Evolutionary conservation across 129 eudicot species (phyloP), one percentile per base, ranked within the genome.

Genomic region (Tagetes patula): DNA sequence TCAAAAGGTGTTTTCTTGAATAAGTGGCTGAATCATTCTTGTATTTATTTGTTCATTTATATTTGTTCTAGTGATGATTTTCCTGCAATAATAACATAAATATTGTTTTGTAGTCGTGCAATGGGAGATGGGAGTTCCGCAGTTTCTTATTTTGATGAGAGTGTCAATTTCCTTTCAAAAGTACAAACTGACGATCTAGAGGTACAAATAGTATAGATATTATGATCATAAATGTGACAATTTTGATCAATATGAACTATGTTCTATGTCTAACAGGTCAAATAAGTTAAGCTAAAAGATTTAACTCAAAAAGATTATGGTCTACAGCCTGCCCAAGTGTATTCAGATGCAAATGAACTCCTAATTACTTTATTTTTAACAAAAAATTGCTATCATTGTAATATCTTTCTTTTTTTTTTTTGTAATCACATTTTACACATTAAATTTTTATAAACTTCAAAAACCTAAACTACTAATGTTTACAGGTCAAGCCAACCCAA

Each of bases 91-190:
- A 45, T 36, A 12, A 55, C 60, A 43, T 69, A 56, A 67, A 75
- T 36, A 49, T 42, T 41, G 27, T 69, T 32, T 46, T 82, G 81
- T 85, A 92, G 98, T 79, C 95, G 98, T 58, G 91, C 98, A 56
- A 76, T 80, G 67, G 98, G 96, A 64, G 96, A 92, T 87, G 83
- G 82, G 56, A 70, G 65, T 67, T 80, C 96, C 50, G 98, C 98
- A 50, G 83, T 92, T 78, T 65, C 77, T 52, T 89, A 85, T 85
- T 92, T 89, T 77, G 92, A 89, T 38, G 98, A 92, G 81, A 92
- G 98, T 56, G 85, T 89, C 39, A 71, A 67, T 59, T 87, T 89
- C 80, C 89, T 92, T 62, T 79, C 80, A 8, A 84, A 85, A 81
- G 85, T 92, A 74, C 79, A 86, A 48, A 73, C 80, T 34, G 95